A percentile compares a stretch with the other conserved stretches of the same genome.
phyloP scores from a whole-genome alignment of 2,329 filamentous ascomycete genomes.

The Lecanicillium sp. region DNA sequence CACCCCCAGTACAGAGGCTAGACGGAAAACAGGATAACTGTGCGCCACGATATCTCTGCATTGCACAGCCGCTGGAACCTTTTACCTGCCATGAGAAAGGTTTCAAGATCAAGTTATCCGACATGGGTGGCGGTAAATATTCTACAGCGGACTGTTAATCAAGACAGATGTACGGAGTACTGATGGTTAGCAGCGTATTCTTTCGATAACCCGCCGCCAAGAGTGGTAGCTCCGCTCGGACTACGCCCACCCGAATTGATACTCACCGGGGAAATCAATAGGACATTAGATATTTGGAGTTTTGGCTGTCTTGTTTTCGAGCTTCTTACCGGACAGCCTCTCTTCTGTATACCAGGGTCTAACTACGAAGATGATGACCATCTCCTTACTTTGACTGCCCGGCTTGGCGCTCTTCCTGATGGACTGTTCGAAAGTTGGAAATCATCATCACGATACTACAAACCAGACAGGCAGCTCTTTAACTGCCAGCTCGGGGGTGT shows the following conservation, averaged over 20 bases:
- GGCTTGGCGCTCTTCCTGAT: slow-evolving; percentile 20
- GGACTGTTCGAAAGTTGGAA: slow-evolving; percentile 20
- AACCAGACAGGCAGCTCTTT: slow-evolving; percentile 20
- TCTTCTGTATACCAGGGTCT: slow-evolving; percentile 21
- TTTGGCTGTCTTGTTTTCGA: slow-evolving; percentile 28
- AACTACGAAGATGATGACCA: slow-evolving; percentile 20
- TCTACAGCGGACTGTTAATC: not conserved
- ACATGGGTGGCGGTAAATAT: slow-evolving; percentile 26
- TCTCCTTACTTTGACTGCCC: slow-evolving; percentile 17
- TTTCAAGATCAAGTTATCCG: slow-evolving; percentile 26
- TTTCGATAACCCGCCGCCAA: slow-evolving; percentile 21
- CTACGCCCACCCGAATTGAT: slow-evolving; percentile 25
- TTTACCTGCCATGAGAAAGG: slow-evolving; percentile 19
- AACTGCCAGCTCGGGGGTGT: slow-evolving; percentile 23
- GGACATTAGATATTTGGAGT: slow-evolving; percentile 25
- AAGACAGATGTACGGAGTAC: not conserved
- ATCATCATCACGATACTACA: slow-evolving; percentile 23
- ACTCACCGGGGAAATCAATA: slow-evolving; percentile 19
- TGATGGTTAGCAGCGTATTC: slow-evolving; percentile 20
- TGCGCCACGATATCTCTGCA: slow-evolving; percentile 26
- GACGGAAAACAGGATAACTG: slow-evolving; percentile 26
- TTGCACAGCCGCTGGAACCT: slow-evolving; percentile 21
- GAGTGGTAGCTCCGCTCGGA: slow-evolving; percentile 20
- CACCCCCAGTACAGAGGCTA: slow-evolving; percentile 23
- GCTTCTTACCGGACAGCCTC: slow-evolving; percentile 24